Percentiles rank a stretch among this genome's conserved stretches.
Evolutionary conservation across 2,329 filamentous ascomycete genomes (phyloP).

Genomic region (Trichoderma breve): DNA sequence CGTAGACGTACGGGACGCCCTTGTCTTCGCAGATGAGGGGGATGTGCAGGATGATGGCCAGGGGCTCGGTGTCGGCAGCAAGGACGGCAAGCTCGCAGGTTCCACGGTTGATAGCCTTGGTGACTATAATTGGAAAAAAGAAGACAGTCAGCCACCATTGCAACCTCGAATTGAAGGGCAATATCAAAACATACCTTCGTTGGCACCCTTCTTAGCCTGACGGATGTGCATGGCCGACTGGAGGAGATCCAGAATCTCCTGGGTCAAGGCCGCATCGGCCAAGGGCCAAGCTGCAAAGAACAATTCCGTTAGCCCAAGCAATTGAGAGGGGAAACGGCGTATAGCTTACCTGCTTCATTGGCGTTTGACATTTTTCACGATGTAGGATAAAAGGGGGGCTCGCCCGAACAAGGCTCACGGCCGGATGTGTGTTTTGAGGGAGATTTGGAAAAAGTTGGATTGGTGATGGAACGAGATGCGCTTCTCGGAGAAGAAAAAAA

Average conservation of each 20-base stretch:
- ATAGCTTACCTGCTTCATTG: conserved; percentile 20
- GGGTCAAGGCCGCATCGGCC: conserved; percentile 70
- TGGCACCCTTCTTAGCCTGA: conserved; percentile 87
- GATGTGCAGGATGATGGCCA: conserved; percentile 85
- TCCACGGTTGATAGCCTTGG: conserved; percentile 88
- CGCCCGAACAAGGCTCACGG: conserved; percentile 55
- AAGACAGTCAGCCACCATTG: conserved; percentile 17
- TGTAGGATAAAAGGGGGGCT: conserved; percentile 29
- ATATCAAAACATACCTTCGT: conserved; percentile 53
- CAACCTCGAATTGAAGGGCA: background rate
- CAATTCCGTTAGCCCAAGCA: background rate
- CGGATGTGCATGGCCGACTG: conserved; percentile 66
- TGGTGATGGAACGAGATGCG: background rate
- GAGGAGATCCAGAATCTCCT: conserved; percentile 79
- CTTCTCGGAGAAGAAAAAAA: background rate
- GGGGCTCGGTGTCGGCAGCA: conserved; percentile 81
- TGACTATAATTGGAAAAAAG: conserved; percentile 39
- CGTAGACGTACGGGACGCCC: conserved; percentile 64
- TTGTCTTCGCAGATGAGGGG: conserved; percentile 86
- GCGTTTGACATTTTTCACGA: conserved; percentile 12
- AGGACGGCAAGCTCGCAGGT: conserved; percentile 87
- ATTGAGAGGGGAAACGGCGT: too few species aligned
- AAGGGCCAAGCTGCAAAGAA: conserved; percentile 60
- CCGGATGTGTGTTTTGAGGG: conserved; percentile 33
- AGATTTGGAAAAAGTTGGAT: conserved; percentile 21